Conservation (phyloP, 2,329 filamentous ascomycete genomes). For the Thielaviopsis punctulata region DNA sequence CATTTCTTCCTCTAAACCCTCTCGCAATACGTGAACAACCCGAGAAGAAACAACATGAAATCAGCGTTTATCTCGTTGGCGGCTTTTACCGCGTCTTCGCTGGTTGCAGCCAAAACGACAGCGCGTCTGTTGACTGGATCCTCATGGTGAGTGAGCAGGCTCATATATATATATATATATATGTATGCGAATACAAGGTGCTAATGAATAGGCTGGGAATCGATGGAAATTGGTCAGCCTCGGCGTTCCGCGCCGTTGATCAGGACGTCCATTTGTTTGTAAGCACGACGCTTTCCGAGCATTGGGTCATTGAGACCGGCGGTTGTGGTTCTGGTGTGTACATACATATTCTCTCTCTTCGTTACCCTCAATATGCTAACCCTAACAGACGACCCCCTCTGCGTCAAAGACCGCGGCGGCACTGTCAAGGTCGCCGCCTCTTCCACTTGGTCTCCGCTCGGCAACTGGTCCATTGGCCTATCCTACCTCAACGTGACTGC, state of each 20-base stretch:
- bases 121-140: conserved; percentile 8
- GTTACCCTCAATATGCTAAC: background rate
- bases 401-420: conserved; percentile 38
- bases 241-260: conserved; percentile 40
- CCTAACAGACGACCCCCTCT: conserved; percentile 30
- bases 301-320: conserved; percentile 46
- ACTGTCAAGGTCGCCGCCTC: conserved; percentile 38
- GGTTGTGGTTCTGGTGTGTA: conserved; percentile 35
- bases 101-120: background rate
- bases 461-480: conserved; percentile 42
- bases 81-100: background rate
- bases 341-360: background rate
- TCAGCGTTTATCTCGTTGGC: background rate
- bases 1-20: background rate
- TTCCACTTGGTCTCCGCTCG: conserved; percentile 39
- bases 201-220: conserved; percentile 44
- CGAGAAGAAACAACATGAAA: conserved; percentile 9
- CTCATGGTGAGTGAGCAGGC: conserved; percentile 9
- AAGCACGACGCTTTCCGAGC: conserved; percentile 53
- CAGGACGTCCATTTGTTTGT: conserved; percentile 27
- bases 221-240: conserved; percentile 57
- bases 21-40: too few relatives aligned
- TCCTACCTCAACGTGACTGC: conserved; percentile 38
- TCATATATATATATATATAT: too few relatives aligned
- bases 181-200: too few relatives aligned